These are phyloP conservation scores for Dryadomyces sulphureus DNA, from an alignment of 2,329 filamentous ascomycete genomes.

Conservation along the genomic window DNA sequence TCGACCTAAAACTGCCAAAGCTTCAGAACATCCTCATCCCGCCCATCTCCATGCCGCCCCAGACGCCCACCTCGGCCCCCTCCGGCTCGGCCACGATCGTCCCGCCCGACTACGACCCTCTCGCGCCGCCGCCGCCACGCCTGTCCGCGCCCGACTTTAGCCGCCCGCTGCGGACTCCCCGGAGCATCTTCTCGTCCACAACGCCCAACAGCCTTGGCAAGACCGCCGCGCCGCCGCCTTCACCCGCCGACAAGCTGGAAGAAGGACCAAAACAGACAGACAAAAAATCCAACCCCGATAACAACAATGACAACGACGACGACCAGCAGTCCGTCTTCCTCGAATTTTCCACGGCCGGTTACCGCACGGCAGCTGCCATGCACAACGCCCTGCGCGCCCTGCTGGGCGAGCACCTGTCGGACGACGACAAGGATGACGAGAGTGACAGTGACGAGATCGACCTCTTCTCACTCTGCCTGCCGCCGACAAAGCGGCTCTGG, in stretches of 20 bases:
- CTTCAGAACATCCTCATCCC: background rate
- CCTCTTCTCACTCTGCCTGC: conserved; percentile 24
- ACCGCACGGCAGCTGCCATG: conserved; percentile 33
- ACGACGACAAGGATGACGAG: conserved; percentile 6
- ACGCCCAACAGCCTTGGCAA: background rate
- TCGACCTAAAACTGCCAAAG: too few species aligned
- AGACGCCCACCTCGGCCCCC: conserved; percentile 3
- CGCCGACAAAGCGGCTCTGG: conserved; percentile 25
- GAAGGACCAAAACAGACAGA: too few species aligned
- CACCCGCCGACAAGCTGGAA: conserved; percentile 17
- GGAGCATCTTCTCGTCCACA: background rate
- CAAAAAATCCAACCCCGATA: too few species aligned
- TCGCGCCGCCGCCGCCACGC: conserved; percentile 11
- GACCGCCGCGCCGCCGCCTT: conserved; percentile 8
- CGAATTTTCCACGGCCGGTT: conserved; percentile 25
- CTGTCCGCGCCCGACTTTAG: too few species aligned
- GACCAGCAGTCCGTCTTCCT: conserved; percentile 18
- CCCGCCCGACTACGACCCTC: conserved; percentile 30
- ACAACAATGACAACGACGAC: background rate
- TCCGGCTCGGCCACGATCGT: conserved; percentile 3
- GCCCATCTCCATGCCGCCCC: background rate
- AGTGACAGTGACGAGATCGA: background rate
- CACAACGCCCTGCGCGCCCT: conserved; percentile 43
- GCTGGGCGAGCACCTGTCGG: conserved; percentile 34
- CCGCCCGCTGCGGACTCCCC: too few species aligned